Conservation (phyloP, 228 moss, liverwort and hornwort genomes). For the Sphagnum fallax region DNA sequence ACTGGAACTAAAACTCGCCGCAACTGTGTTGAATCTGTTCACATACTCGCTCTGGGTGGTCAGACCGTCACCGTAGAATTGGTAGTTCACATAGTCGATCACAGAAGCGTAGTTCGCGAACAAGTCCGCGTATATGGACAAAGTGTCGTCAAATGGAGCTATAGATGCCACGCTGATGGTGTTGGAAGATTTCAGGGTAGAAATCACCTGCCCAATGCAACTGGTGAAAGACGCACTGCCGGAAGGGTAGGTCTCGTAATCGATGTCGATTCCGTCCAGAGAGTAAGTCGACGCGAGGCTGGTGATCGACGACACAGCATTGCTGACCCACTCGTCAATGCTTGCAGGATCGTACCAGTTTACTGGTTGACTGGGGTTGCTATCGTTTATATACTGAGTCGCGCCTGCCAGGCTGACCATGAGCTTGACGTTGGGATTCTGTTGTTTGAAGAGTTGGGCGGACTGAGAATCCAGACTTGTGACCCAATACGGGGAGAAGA, state of each 20-base stretch:
- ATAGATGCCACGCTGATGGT: conserved; percentile 23
- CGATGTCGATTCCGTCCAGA: conserved; percentile 44
- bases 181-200: conserved; percentile 20
- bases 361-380: conserved; percentile 5
- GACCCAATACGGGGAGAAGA: conserved; percentile 21
- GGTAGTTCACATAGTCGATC: conserved; percentile 39
- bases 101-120: conserved; percentile 13
- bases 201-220: conserved; percentile 26
- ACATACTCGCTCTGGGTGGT: conserved; percentile 16
- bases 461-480: conserved; percentile 10
- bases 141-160: conserved; percentile 34
- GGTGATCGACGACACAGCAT: conserved; percentile 39
- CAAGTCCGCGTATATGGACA: conserved; percentile 18
- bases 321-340: conserved; percentile 20
- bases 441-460: conserved; percentile 24
- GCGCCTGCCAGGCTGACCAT: conserved; percentile 25
- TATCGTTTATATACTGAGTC: not conserved
- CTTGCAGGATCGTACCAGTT: conserved; percentile 30
- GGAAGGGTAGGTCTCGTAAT: conserved; percentile 29
- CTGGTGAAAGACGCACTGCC: conserved; percentile 10
- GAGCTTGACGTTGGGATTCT: conserved; percentile 26
- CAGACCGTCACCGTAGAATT: conserved; percentile 44
- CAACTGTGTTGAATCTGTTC: conserved; percentile 14
- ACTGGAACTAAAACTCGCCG: no score
- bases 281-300: conserved; percentile 25